These are phyloP conservation scores for Leccinum disarticulatum DNA, from an alignment of 768 basidiomycete genomes.

Conservation along the genomic window DNA sequence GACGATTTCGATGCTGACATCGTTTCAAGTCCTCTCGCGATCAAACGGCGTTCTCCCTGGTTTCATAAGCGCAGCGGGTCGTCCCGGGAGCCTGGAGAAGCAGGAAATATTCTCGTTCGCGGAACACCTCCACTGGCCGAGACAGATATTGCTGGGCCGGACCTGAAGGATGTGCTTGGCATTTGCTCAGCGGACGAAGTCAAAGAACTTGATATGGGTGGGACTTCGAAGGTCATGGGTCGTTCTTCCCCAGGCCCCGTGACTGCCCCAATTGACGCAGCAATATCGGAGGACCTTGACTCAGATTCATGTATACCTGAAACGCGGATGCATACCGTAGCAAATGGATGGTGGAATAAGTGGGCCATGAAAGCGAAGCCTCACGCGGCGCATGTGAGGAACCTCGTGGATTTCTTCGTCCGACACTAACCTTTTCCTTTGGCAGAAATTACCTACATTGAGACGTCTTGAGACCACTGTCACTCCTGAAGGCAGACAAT, in stretches of 20 bases:
- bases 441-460: conserved; percentile 35
- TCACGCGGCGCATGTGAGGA: conserved; percentile 18
- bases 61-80: conserved; percentile 4
- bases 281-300: conserved; percentile 29
- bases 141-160: conserved; percentile 34
- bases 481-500: conserved; percentile 44
- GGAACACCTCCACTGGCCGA: conserved; percentile 28
- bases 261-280: conserved; percentile 24
- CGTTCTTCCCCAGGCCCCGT: conserved; percentile 36
- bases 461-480: conserved; percentile 49
- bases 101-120: conserved; percentile 27
- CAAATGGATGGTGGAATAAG: conserved; percentile 50
- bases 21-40: conserved; percentile 33
- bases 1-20: conserved; percentile 55
- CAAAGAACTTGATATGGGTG: conserved; percentile 33
- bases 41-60: conserved; percentile 19
- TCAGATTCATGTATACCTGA: conserved; percentile 24
- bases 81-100: conserved; percentile 1
- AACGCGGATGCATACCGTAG: conserved; percentile 39
- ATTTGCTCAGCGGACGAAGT: conserved; percentile 47
- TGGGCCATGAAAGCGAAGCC: conserved; percentile 41
- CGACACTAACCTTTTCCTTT: conserved; percentile 7
- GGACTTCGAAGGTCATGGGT: conserved; percentile 30
- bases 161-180: conserved; percentile 45
- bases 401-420: conserved; percentile 11